Conservation (phyloP, 2,329 filamentous ascomycete genomes). For the Pseudogymnoascus sp. region DNA sequence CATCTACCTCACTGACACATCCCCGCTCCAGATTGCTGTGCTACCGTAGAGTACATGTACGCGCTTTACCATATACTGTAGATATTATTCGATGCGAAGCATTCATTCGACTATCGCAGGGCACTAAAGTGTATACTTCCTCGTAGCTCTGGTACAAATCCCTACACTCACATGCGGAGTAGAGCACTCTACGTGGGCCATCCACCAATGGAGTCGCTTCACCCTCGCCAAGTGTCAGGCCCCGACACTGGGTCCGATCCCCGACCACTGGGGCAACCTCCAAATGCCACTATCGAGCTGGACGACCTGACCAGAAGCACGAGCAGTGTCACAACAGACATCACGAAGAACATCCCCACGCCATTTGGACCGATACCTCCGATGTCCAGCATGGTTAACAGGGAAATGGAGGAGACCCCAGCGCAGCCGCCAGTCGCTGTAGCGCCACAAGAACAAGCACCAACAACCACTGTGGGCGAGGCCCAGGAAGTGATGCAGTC, state of each 20-base stretch:
- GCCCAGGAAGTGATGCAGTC: neutral
- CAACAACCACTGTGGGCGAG: neutral
- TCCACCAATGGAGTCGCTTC: constrained; percentile 7
- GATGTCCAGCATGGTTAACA: constrained; percentile 4
- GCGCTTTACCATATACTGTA: neutral
- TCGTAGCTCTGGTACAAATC: constrained; percentile 5
- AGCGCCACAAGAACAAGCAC: neutral
- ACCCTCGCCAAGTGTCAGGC: constrained; percentile 4
- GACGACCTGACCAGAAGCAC: constrained; percentile 8
- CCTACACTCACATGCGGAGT: neutral
- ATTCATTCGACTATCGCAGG: constrained; percentile 2
- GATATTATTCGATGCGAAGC: neutral
- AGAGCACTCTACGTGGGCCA: neutral
- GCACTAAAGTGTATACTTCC: neutral
- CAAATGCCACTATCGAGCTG: constrained; percentile 6
- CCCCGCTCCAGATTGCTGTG: neutral
- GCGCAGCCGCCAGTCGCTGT: neutral
- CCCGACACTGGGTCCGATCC: neutral
- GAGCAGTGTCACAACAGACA: constrained; percentile 5
- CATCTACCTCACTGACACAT: neutral
- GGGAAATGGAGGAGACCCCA: constrained; percentile 6
- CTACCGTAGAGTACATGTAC: neutral
- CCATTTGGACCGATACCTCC: neutral
- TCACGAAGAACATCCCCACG: neutral
- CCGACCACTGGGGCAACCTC: neutral